A percentile compares a stretch with the other conserved stretches of the same genome.
Conservation (phyloP, 805 yeast genomes). For the Zygosaccharomyces bailii region DNA sequence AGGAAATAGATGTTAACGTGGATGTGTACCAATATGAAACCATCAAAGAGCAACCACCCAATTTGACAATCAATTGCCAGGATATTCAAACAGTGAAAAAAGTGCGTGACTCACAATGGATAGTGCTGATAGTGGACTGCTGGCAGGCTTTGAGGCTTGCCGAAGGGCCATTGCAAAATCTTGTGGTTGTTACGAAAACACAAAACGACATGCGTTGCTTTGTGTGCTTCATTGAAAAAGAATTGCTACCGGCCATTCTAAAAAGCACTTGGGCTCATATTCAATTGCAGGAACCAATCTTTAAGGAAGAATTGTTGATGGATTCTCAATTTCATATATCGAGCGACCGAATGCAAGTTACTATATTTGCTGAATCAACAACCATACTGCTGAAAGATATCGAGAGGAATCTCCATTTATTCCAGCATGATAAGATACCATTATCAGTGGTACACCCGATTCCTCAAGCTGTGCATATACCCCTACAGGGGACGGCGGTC, state of each 20-base stretch:
- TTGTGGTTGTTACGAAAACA: conserved; percentile 3
- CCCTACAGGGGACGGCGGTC: neutral
- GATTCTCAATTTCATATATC: conserved; percentile 3
- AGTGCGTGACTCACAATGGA: neutral
- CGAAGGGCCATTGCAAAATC: neutral
- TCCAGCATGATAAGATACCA: neutral
- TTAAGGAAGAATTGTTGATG: conserved; percentile 2
- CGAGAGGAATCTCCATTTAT: neutral
- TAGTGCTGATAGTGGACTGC: neutral
- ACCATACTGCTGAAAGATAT: conserved; percentile 6
- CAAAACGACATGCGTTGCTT: neutral
- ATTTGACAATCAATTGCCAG: too few species aligned
- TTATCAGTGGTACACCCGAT: too few species aligned
- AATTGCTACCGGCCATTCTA: neutral
- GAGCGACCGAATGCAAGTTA: conserved; percentile 1
- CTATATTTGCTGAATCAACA: conserved; percentile 6
- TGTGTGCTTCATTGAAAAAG: neutral
- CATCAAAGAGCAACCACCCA: neutral
- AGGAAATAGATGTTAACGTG: neutral
- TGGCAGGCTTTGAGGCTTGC: neutral
- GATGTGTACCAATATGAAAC: neutral
- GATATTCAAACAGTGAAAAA: too few species aligned
- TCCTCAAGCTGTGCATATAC: neutral
- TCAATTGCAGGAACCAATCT: neutral
- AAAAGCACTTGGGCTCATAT: conserved; percentile 5